Evolutionary conservation across 2,329 filamentous ascomycete genomes (phyloP).

Genomic region (Hymenoscyphus infarciens): DNA sequence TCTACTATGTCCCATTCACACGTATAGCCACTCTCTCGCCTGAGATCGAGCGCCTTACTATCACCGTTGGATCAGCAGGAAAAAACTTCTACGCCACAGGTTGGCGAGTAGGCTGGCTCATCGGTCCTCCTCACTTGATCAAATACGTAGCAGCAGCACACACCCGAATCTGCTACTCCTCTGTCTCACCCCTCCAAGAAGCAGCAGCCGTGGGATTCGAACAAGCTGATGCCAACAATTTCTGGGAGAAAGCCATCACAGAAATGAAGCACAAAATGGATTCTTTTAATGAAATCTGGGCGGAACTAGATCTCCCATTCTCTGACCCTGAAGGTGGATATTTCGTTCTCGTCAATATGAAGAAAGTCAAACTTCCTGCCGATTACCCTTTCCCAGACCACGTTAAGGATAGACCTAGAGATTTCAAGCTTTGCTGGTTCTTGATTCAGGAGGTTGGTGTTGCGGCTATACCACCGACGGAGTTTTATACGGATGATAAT

Average conservation of each 20-base stretch:
- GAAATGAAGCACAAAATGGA: conserved; percentile 92
- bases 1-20: conserved; percentile 95
- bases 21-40: conserved; percentile 87
- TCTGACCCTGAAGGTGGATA: conserved; percentile 90
- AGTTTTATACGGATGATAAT: conserved; percentile 89
- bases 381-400: conserved; percentile 87
- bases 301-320: conserved; percentile 62
- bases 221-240: conserved; percentile 75
- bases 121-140: conserved; percentile 83
- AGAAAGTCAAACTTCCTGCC: conserved; percentile 76
- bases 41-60: conserved; percentile 79
- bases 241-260: conserved; percentile 78
- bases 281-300: conserved; percentile 78
- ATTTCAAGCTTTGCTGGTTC: conserved; percentile 96
- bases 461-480: conserved; percentile 91
- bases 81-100: conserved; percentile 99
- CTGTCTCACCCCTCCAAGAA: conserved; percentile 90
- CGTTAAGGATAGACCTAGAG: conserved; percentile 78
- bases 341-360: conserved; percentile 93
- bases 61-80: conserved; percentile 92
- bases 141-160: conserved; percentile 90
- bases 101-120: conserved; percentile 93
- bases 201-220: conserved; percentile 93
- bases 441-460: conserved; percentile 94
- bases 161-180: conserved; percentile 93